These are phyloP conservation scores for Monilinia fructicola DNA, from an alignment of 2,329 filamentous ascomycete species.

Conservation along the genomic window DNA sequence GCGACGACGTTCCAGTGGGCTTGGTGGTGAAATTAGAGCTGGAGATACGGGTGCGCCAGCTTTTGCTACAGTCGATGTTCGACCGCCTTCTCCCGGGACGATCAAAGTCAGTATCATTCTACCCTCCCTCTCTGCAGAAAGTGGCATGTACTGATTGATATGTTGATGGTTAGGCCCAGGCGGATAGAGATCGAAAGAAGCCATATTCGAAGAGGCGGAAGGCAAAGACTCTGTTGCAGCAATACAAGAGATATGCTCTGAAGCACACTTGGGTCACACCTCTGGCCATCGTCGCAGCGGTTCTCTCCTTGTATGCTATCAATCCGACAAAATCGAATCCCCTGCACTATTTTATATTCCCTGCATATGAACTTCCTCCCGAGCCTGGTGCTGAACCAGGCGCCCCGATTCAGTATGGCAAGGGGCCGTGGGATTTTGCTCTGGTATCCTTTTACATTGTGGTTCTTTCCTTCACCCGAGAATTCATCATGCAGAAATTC, in stretches of 20 bases:
- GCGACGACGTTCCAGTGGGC: constrained; percentile 48
- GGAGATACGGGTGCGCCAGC: constrained; percentile 53
- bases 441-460: constrained; percentile 88
- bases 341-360: constrained; percentile 78
- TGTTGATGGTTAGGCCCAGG: constrained; percentile 29
- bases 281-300: constrained; percentile 61
- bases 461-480: constrained; percentile 86
- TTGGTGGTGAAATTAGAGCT: constrained; percentile 51
- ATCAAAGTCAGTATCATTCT: constrained; percentile 32
- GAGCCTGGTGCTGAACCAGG: constrained; percentile 44
- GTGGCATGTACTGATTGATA: neutral
- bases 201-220: constrained; percentile 41
- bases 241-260: constrained; percentile 46
- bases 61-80: constrained; percentile 47
- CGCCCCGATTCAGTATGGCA: constrained; percentile 71
- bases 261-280: constrained; percentile 65
- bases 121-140: neutral
- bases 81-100: constrained; percentile 34
- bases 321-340: constrained; percentile 78
- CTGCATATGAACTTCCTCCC: constrained; percentile 73
- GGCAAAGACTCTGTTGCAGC: constrained; percentile 46
- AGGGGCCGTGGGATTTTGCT: constrained; percentile 78
- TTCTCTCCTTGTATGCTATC: constrained; percentile 67
- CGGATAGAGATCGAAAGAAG: constrained; percentile 39
- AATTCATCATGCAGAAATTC: constrained; percentile 91